Conservation (phyloP, 208 protist species). For the Acanthamoeba castellanii region DNA sequence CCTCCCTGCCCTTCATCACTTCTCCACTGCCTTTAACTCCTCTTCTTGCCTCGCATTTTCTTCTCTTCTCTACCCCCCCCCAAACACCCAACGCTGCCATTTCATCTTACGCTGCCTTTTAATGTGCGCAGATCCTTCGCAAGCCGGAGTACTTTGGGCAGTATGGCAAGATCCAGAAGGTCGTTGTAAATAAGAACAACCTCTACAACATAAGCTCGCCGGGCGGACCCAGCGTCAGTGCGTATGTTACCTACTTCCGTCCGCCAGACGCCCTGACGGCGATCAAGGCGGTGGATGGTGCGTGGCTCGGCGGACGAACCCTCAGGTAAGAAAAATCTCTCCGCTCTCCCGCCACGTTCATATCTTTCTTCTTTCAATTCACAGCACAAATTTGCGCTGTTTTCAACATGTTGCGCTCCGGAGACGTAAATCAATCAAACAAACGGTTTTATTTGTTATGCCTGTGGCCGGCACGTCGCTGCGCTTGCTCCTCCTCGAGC, state of each 20-base stretch:
- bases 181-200: conserved; percentile 92
- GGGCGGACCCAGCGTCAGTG: conserved; percentile 85
- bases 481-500: too few species aligned
- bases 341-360: not conserved
- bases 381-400: too few species aligned
- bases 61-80: not conserved
- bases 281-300: conserved; percentile 89
- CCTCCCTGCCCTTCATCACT: not conserved
- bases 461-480: too few species aligned
- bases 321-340: conserved; percentile 76
- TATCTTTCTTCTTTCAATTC: too few species aligned
- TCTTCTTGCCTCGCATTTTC: not conserved
- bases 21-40: not conserved
- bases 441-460: too few species aligned
- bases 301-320: conserved; percentile 83
- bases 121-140: conserved; percentile 79
- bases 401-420: too few species aligned
- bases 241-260: conserved; percentile 90
- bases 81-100: not conserved
- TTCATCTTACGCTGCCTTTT: not conserved
- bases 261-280: conserved; percentile 87
- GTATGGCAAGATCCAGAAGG: conserved; percentile 93
- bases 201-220: conserved; percentile 79
- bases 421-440: too few species aligned
- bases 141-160: conserved; percentile 92